Conservation (phyloP, 2,329 filamentous ascomycete genomes). For the Thielaviopsis euricoi region DNA sequence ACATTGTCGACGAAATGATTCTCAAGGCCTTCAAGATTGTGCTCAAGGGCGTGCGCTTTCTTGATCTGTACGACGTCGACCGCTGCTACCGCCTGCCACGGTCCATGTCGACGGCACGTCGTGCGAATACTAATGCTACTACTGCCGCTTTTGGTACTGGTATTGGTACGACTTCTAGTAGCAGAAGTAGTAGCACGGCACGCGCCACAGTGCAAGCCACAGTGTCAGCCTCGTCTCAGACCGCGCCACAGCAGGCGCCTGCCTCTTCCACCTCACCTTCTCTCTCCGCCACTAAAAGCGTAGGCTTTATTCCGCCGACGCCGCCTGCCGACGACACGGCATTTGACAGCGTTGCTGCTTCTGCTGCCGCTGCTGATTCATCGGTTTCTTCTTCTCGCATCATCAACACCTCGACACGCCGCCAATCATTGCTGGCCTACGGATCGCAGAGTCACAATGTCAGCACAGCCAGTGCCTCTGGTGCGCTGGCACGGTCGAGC, state of each 20-base stretch:
- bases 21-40: constrained; percentile 87
- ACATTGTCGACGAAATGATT: constrained; percentile 82
- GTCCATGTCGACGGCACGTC: not conserved
- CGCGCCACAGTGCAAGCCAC: not conserved
- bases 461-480: constrained; percentile 19
- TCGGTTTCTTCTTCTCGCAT: too few relatives aligned
- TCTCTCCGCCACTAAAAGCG: not conserved
- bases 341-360: constrained; percentile 23
- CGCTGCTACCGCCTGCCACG: constrained; percentile 15
- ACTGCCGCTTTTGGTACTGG: not conserved
- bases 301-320: constrained; percentile 37
- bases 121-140: not conserved
- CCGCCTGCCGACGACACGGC: constrained; percentile 41
- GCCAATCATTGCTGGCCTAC: constrained; percentile 13
- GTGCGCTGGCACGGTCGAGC: constrained; percentile 19
- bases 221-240: constrained; percentile 1
- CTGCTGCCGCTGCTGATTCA: not conserved
- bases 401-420: constrained; percentile 1
- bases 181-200: not conserved
- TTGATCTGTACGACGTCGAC: constrained; percentile 67
- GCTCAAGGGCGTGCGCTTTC: constrained; percentile 75
- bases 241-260: not conserved
- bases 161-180: not conserved
- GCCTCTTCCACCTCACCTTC: not conserved
- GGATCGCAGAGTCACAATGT: constrained; percentile 23